phyloP scores from a whole-genome alignment of 2,329 filamentous ascomycete genomes.

The Plectosphaerella plurivora region DNA sequence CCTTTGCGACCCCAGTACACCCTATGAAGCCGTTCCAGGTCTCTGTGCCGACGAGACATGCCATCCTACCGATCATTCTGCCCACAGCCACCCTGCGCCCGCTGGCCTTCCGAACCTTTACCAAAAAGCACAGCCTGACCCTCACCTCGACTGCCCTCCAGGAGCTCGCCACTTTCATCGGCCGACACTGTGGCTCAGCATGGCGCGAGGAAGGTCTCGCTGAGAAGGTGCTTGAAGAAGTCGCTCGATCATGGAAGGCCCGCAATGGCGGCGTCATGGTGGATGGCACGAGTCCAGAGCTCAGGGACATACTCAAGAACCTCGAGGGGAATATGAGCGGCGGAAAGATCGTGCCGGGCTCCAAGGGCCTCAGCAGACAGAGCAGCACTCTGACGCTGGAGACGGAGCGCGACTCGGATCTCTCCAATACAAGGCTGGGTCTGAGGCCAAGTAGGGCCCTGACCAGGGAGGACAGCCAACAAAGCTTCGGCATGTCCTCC shows the following conservation, averaged over 20 bases:
- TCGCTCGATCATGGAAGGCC: slow-evolving; percentile 88
- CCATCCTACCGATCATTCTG: slow-evolving; percentile 83
- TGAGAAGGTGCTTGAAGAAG: slow-evolving; percentile 87
- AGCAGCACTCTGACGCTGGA: slow-evolving; percentile 59
- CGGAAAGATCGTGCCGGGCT: slow-evolving; percentile 60
- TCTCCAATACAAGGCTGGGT: slow-evolving; percentile 51
- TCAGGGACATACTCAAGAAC: slow-evolving; percentile 78
- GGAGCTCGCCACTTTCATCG: slow-evolving; percentile 82
- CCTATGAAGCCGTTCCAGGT: slow-evolving; percentile 64
- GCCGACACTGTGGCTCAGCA: slow-evolving; percentile 88
- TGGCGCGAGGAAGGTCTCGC: slow-evolving; percentile 95
- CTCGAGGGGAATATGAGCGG: slow-evolving; percentile 86
- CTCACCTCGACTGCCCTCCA: slow-evolving; percentile 83
- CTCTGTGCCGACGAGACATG: slow-evolving; percentile 39
- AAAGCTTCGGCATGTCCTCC: slow-evolving; percentile 60
- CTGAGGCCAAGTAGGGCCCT: slow-evolving; percentile 41
- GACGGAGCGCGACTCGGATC: slow-evolving; percentile 42
- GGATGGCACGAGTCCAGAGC: slow-evolving; percentile 69
- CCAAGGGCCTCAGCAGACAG: slow-evolving; percentile 54
- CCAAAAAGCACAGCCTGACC: slow-evolving; percentile 94
- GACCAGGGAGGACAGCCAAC: slow-evolving; percentile 56
- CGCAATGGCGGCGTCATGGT: slow-evolving; percentile 86
- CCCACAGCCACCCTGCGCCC: slow-evolving; percentile 83
- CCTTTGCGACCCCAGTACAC: slow-evolving; percentile 81
- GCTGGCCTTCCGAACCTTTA: slow-evolving; percentile 91